A percentile compares a stretch with the other conserved stretches of the same genome.
These are phyloP conservation scores for Penicillium sp. DNA, from an alignment of 2,329 filamentous ascomycete genomes.

Conservation along the genomic window DNA sequence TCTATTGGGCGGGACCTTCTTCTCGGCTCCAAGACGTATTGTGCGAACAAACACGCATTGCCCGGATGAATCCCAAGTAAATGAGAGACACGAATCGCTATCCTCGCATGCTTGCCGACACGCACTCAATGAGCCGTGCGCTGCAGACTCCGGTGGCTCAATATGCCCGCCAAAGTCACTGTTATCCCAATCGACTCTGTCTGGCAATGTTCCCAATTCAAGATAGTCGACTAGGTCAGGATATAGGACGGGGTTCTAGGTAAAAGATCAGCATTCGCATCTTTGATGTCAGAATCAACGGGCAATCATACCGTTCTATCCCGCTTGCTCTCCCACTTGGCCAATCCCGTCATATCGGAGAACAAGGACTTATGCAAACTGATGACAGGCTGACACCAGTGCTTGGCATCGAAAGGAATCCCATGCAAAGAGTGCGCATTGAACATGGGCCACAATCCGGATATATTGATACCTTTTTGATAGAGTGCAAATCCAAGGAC, in stretches of 20 bases:
- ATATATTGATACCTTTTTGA: slow-evolving; percentile 47
- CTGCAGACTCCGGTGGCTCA: slow-evolving; percentile 26
- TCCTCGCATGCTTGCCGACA: slow-evolving; percentile 29
- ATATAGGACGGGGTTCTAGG: slow-evolving; percentile 24
- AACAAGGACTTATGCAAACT: slow-evolving; percentile 52
- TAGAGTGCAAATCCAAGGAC: slow-evolving; percentile 52
- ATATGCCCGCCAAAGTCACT: slow-evolving; percentile 33
- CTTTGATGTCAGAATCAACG: background rate
- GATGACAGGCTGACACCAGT: slow-evolving; percentile 55
- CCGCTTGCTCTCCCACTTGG: slow-evolving; percentile 42
- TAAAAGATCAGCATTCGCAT: background rate
- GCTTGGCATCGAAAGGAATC: slow-evolving; percentile 47
- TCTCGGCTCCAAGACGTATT: slow-evolving; percentile 24
- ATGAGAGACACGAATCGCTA: slow-evolving; percentile 25
- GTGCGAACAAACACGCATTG: slow-evolving; percentile 25
- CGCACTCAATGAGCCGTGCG: slow-evolving; percentile 31
- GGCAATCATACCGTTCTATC: slow-evolving; percentile 22
- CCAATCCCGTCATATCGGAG: slow-evolving; percentile 52
- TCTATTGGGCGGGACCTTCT: slow-evolving; percentile 8
- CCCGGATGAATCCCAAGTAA: slow-evolving; percentile 23
- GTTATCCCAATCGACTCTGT: slow-evolving; percentile 37
- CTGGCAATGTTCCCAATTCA: slow-evolving; percentile 19
- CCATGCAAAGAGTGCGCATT: slow-evolving; percentile 52
- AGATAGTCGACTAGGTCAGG: slow-evolving; percentile 35
- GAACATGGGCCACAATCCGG: slow-evolving; percentile 53